Evolutionary conservation across 495 filamentous ascomycete species (phyloP).

Genomic region (Diplogelasinospora grovesii): DNA sequence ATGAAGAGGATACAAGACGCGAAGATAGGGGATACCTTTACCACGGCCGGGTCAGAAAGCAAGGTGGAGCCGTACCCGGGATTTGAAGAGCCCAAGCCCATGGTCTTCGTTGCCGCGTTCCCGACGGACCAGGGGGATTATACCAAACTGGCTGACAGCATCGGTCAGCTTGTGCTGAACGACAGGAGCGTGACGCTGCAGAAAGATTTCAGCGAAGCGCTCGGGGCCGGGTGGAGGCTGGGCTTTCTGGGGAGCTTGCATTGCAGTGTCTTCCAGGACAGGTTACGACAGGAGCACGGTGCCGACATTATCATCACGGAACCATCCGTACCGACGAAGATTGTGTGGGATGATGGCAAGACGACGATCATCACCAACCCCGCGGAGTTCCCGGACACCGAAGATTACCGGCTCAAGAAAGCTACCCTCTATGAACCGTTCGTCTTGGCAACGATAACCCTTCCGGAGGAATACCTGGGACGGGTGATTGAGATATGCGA

Average conservation of each 20-base stretch:
- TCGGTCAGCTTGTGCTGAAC: conserved; percentile 88
- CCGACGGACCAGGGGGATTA: conserved; percentile 86
- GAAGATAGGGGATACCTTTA: conserved; percentile 93
- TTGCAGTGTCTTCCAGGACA: conserved; percentile 96
- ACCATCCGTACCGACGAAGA: conserved; percentile 85
- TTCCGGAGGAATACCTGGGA: conserved; percentile 90
- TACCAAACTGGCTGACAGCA: conserved; percentile 83
- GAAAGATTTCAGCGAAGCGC: conserved; percentile 87
- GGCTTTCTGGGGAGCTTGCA: conserved; percentile 95
- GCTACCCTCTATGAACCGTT: conserved; percentile 71
- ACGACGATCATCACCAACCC: conserved; percentile 75
- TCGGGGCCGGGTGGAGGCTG: conserved; percentile 89
- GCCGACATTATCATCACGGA: conserved; percentile 96
- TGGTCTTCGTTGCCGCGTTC: conserved; percentile 98
- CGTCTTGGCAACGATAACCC: conserved; percentile 77
- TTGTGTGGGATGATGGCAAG: conserved; percentile 66
- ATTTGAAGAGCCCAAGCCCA: conserved; percentile 95
- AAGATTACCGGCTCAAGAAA: conserved; percentile 49
- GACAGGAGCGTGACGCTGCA: conserved; percentile 89
- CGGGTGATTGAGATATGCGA: conserved; percentile 95
- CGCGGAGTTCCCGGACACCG: conserved; percentile 73
- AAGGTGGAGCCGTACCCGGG: conserved; percentile 75
- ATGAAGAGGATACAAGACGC: conserved; percentile 96
- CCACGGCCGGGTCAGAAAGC: conserved; percentile 72
- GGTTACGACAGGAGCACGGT: conserved; percentile 90